Conservation (phyloP, 768 basidiomycete species). For the Amanita brunnescens region DNA sequence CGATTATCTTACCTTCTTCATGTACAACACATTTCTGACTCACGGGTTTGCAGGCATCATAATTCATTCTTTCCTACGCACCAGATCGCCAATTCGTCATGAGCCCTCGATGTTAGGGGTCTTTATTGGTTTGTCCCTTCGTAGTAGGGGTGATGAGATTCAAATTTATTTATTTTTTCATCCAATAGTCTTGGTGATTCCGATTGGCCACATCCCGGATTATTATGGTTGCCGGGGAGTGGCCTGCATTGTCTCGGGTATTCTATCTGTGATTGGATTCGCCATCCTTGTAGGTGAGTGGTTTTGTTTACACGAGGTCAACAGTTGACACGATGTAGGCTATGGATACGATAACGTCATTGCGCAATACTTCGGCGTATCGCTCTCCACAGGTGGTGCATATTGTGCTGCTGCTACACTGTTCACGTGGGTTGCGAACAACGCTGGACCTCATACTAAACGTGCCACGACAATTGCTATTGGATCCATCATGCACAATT, state of each 20-base stretch:
- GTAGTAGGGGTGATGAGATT: slow-evolving; percentile 42
- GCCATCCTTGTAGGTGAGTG: slow-evolving; percentile 44
- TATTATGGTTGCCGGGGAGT: slow-evolving; percentile 41
- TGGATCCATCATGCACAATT: slow-evolving; percentile 48
- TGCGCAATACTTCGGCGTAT: slow-evolving; percentile 46
- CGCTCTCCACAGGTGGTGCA: slow-evolving; percentile 36
- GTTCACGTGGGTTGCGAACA: slow-evolving; percentile 55
- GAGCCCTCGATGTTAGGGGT: too few relatives aligned
- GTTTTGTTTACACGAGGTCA: not conserved
- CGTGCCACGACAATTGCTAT: slow-evolving; percentile 55
- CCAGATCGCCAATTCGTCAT: too few relatives aligned
- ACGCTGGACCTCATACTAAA: slow-evolving; percentile 44
- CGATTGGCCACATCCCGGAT: slow-evolving; percentile 45
- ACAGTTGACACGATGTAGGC: not conserved
- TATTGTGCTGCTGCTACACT: slow-evolving; percentile 46
- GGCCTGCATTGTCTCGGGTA: slow-evolving; percentile 32
- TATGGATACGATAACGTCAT: slow-evolving; percentile 28
- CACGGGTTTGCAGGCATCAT: slow-evolving; percentile 24
- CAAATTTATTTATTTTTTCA: not conserved
- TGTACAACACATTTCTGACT: not conserved
- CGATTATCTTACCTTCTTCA: slow-evolving; percentile 11
- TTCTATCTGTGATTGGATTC: slow-evolving; percentile 41
- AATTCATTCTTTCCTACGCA: slow-evolving; percentile 35
- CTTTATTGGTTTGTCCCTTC: too few relatives aligned
- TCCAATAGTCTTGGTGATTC: slow-evolving; percentile 23